Conservation (phyloP, 305 asterid genomes). For the Fraxinus sp. region DNA sequence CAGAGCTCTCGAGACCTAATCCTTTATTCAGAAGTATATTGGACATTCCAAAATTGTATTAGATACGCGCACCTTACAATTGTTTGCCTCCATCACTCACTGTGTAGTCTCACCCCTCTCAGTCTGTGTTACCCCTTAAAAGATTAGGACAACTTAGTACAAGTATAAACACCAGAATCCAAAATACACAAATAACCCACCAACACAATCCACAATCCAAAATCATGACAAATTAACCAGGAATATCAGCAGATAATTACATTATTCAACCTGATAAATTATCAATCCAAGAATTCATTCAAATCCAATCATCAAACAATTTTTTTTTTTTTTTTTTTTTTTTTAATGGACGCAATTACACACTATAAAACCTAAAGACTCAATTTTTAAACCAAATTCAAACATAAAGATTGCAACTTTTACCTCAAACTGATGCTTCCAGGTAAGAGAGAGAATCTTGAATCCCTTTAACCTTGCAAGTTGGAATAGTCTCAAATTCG, state of each 20-base stretch:
- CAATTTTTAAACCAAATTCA: not conserved
- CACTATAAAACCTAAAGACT: not conserved
- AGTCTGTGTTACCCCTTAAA: not conserved
- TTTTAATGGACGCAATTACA: not conserved
- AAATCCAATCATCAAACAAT: no score
- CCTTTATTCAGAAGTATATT: no score
- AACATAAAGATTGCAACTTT: constrained; percentile 3
- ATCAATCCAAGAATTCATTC: no score
- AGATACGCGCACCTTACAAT: not conserved
- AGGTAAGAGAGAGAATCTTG: constrained; percentile 22
- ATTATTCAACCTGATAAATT: not conserved
- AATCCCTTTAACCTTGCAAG: constrained; percentile 48
- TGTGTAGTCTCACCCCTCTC: not conserved
- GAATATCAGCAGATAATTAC: not conserved
- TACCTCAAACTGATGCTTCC: constrained; percentile 47
- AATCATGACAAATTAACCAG: not conserved
- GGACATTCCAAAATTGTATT: no score
- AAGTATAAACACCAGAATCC: not conserved
- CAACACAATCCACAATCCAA: not conserved
- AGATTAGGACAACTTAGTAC: not conserved
- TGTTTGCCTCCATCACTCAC: not conserved
- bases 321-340: no score
- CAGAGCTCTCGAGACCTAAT: no score
- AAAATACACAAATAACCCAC: not conserved
- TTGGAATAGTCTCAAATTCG: constrained; percentile 44